Conservation (phyloP, 306 rosid genomes). For the Dryas alaskensis region DNA sequence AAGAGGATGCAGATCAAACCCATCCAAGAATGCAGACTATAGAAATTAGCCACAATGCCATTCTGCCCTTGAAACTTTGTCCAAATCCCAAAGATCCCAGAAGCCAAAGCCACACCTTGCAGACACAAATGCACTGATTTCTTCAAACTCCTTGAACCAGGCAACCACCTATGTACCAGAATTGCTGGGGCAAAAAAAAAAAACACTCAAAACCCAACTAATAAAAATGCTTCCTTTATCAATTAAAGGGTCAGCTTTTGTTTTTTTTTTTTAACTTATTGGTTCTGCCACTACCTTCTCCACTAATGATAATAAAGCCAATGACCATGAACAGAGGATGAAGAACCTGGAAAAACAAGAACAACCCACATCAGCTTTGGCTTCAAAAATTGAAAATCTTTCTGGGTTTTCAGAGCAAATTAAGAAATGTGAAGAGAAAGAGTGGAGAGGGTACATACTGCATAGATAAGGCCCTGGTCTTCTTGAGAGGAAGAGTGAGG, state of each 20-base stretch:
- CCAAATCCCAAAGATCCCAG: conserved; percentile 82
- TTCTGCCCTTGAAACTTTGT: conserved; percentile 60
- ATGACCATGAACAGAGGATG: conserved; percentile 92
- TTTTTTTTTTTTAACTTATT: background rate
- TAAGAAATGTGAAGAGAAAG: background rate
- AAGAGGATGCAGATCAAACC: conserved; percentile 66
- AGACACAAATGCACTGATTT: conserved; percentile 78
- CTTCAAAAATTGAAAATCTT: background rate
- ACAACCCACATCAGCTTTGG: background rate
- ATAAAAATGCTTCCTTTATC: background rate
- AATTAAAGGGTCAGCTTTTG: background rate
- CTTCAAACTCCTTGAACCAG: conserved; percentile 71
- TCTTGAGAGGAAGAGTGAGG: conserved; percentile 46
- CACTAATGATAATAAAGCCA: conserved; percentile 79
- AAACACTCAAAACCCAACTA: conserved; percentile 12
- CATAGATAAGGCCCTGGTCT: conserved; percentile 38
- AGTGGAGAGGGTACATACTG: conserved; percentile 33
- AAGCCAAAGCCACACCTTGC: conserved; percentile 80
- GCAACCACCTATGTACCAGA: conserved; percentile 79
- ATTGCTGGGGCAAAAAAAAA: conserved; percentile 44
- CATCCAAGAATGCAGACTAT: conserved; percentile 94
- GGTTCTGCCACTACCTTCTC: conserved; percentile 62
- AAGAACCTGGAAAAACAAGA: conserved; percentile 51
- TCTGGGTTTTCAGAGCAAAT: background rate
- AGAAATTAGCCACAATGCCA: conserved; percentile 81